Percentiles rank a stretch among this genome's conserved stretches.
phyloP scores from a whole-genome alignment of 148 eudicot genomes.

The Gaultheria prostrata region DNA sequence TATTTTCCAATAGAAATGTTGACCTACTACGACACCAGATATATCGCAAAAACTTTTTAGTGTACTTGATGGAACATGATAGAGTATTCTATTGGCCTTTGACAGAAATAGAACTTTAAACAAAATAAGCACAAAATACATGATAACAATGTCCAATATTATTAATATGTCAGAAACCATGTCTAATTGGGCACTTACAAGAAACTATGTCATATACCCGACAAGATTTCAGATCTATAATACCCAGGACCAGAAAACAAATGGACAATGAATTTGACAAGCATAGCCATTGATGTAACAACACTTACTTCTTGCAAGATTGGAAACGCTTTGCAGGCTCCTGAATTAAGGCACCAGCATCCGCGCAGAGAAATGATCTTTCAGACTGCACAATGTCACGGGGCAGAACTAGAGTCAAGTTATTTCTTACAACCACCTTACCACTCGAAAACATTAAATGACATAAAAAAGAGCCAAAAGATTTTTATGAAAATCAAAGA shows the following conservation, averaged over 20 bases:
- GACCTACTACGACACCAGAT: neutral
- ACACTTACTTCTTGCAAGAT: slow-evolving; percentile 54
- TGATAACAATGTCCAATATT: neutral
- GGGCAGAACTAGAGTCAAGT: slow-evolving; percentile 20
- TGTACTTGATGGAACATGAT: neutral
- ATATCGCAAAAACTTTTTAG: neutral
- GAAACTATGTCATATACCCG: neutral
- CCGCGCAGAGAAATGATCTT: slow-evolving; percentile 86
- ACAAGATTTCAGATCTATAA: neutral
- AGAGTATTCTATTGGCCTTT: neutral
- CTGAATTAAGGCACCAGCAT: slow-evolving; percentile 80
- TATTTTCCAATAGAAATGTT: neutral
- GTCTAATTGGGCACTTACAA: neutral
- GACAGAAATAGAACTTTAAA: neutral
- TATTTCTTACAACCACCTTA: neutral
- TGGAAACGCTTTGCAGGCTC: slow-evolving; percentile 70
- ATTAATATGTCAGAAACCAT: neutral
- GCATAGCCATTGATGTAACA: neutral
- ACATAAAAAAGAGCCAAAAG: neutral
- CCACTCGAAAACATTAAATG: neutral
- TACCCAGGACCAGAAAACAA: neutral
- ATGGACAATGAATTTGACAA: neutral
- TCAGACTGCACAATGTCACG: slow-evolving; percentile 53
- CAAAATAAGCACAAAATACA: neutral
- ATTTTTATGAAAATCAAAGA: neutral